Evolutionary conservation across 2,329 filamentous ascomycete genomes (phyloP).

Genomic region (Scytalidium sp.): DNA sequence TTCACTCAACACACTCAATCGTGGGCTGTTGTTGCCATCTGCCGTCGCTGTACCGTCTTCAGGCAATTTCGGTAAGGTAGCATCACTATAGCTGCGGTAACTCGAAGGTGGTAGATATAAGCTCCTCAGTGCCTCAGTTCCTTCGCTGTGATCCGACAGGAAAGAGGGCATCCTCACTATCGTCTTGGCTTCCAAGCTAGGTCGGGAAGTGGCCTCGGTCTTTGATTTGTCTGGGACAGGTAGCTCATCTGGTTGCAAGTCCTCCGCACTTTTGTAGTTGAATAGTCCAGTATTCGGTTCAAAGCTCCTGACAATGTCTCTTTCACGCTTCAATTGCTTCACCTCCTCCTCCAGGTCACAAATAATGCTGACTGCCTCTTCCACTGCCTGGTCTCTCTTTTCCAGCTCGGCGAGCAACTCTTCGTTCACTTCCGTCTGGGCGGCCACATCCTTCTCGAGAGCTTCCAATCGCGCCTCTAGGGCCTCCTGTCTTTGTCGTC

Average conservation of each 20-base stretch:
- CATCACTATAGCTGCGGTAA: conserved; percentile 38
- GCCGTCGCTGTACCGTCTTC: conserved; percentile 31
- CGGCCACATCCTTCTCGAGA: conserved; percentile 40
- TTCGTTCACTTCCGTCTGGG: conserved; percentile 52
- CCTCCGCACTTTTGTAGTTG: neutral
- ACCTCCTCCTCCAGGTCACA: conserved; percentile 60
- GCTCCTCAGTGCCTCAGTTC: conserved; percentile 58
- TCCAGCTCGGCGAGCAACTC: conserved; percentile 58
- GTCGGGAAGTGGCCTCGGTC: neutral
- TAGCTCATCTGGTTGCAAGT: neutral
- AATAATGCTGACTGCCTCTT: conserved; percentile 69
- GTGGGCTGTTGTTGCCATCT: conserved; percentile 50
- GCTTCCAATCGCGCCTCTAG: conserved; percentile 56
- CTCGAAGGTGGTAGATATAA: conserved; percentile 43
- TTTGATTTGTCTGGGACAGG: neutral
- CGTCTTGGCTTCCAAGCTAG: conserved; percentile 22
- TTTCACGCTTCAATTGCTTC: conserved; percentile 50
- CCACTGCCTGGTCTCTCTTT: conserved; percentile 66
- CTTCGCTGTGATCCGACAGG: conserved; percentile 56
- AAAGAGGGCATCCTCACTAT: conserved; percentile 63
- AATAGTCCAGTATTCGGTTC: conserved; percentile 31
- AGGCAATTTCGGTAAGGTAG: conserved; percentile 46
- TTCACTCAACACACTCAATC: conserved; percentile 62
- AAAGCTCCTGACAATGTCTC: conserved; percentile 49
- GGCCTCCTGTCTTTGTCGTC: conserved; percentile 59